Percentiles rank a stretch among this genome's conserved stretches.
These are phyloP conservation scores for Aspergillus carbonarius DNA, from an alignment of 2,329 filamentous ascomycete species.

Conservation along the genomic window DNA sequence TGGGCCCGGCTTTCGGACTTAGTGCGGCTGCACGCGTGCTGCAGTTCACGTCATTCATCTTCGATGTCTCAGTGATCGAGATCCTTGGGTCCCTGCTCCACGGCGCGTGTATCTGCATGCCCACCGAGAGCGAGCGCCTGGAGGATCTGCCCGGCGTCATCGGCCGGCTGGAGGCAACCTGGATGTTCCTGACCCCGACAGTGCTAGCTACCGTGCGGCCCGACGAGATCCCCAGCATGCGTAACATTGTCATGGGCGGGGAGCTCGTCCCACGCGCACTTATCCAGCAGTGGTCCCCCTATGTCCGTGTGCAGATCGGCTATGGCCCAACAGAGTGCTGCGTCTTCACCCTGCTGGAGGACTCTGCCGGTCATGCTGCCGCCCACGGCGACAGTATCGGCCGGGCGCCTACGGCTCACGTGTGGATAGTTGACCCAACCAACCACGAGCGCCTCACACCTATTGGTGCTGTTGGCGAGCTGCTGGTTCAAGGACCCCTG, in stretches of 20 bases:
- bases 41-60: neutral
- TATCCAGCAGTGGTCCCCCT: neutral
- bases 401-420: constrained; percentile 3
- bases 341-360: too few species aligned
- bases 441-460: constrained; percentile 33
- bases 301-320: neutral
- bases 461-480: constrained; percentile 32
- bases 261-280: neutral
- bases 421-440: constrained; percentile 30
- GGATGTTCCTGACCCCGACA: neutral
- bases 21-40: neutral
- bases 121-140: neutral
- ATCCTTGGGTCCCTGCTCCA: neutral
- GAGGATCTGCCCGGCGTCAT: neutral
- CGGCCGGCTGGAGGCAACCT: neutral
- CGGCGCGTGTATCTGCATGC: neutral
- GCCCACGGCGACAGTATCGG: constrained; percentile 15
- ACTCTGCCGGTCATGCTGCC: too few species aligned
- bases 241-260: neutral
- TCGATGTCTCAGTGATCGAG: neutral
- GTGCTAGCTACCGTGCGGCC: neutral
- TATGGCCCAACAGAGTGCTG: neutral
- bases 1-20: neutral
- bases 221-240: neutral
- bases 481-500: constrained; percentile 44